A percentile compares a stretch with the other conserved stretches of the same genome.
Conservation (phyloP, 345 rosid species). For the Gossypium arboreum region DNA sequence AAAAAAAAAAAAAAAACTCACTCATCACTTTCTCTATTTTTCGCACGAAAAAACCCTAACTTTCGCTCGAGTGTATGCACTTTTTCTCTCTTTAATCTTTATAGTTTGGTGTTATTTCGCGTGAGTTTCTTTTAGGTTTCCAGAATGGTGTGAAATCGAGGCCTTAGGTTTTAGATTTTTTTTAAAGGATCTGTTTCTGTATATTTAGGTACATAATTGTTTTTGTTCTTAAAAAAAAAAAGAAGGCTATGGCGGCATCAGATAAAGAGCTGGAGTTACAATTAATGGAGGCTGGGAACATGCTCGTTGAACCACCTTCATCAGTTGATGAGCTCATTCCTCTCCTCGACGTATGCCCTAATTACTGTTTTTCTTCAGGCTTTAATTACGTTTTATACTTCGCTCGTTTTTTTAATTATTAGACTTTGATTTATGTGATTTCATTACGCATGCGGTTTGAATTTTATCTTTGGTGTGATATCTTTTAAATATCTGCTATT, state of each 20-base stretch:
- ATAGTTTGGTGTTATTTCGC: not conserved
- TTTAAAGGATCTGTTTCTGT: slow-evolving; percentile 25
- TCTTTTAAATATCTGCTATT: too few species aligned
- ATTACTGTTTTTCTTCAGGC: too few species aligned
- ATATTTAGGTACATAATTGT: not conserved
- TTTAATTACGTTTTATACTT: too few species aligned
- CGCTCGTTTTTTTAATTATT: too few species aligned
- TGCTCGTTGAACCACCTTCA: slow-evolving; percentile 60
- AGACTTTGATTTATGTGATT: too few species aligned
- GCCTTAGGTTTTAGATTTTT: slow-evolving; percentile 7
- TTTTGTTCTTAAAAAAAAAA: not conserved
- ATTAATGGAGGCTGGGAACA: slow-evolving; percentile 65
- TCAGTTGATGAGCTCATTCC: slow-evolving; percentile 68
- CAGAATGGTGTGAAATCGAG: slow-evolving; percentile 30
- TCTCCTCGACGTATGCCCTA: slow-evolving; percentile 67
- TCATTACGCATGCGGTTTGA: too few species aligned
- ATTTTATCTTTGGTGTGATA: too few species aligned
- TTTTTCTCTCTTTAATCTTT: slow-evolving; percentile 19
- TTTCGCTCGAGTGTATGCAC: not conserved
- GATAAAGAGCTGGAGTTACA: slow-evolving; percentile 66
- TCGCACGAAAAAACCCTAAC: slow-evolving; percentile 10
- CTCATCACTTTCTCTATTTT: not conserved
- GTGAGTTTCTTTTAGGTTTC: slow-evolving; percentile 20
- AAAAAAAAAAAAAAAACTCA: not conserved
- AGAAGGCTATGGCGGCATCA: slow-evolving; percentile 43